A percentile compares a stretch with the other conserved stretches of the same genome.
Evolutionary conservation across 495 filamentous ascomycete genomes (phyloP).

Genomic region (Aspergillus panamensis): DNA sequence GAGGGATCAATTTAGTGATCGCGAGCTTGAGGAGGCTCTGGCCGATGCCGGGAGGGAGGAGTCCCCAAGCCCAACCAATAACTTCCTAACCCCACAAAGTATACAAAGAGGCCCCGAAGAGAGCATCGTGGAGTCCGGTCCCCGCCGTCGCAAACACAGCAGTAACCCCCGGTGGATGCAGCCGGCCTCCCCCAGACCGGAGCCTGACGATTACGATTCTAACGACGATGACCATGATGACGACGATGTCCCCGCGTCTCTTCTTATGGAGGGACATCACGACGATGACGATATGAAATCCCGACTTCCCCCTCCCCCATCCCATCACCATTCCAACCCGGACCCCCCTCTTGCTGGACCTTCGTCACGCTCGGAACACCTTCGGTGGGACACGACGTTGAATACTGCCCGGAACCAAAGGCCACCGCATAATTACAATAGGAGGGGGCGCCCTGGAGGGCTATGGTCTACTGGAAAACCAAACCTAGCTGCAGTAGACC

Average conservation of each 20-base stretch:
- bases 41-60: constrained; percentile 61
- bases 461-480: constrained; percentile 37
- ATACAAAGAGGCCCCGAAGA: constrained; percentile 16
- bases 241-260: constrained; percentile 86
- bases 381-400: constrained; percentile 57
- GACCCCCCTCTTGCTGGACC: constrained; percentile 40
- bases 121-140: constrained; percentile 18
- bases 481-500: constrained; percentile 53
- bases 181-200: constrained; percentile 27
- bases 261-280: constrained; percentile 69
- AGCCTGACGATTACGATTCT: constrained; percentile 77
- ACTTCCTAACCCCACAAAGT: constrained; percentile 28
- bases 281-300: constrained; percentile 35
- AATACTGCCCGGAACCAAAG: constrained; percentile 56
- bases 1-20: constrained; percentile 61
- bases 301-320: constrained; percentile 34
- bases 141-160: constrained; percentile 30
- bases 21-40: constrained; percentile 66
- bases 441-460: constrained; percentile 21
- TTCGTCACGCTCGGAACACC: constrained; percentile 49
- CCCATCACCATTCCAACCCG: constrained; percentile 31
- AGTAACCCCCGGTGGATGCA: constrained; percentile 37
- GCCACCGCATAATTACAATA: constrained; percentile 33
- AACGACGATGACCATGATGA: constrained; percentile 74
- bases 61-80: constrained; percentile 54